Base-by-base conservation (phyloP, 1,284 basidiomycete genomes). In the Gymnopus androsaceus region DNA sequence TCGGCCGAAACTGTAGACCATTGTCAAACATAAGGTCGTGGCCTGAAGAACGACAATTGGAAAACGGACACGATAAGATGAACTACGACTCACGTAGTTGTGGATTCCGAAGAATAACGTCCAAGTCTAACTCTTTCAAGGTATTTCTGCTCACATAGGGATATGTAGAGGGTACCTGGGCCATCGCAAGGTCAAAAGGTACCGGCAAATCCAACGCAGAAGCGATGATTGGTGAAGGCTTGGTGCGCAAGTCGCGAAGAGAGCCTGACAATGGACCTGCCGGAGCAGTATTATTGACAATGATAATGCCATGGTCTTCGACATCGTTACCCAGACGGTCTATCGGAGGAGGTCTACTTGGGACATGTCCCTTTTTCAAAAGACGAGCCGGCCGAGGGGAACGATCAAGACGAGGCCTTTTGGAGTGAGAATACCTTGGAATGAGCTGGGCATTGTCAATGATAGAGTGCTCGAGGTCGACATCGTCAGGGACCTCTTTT, bases 1-100 rank as follows among this genome's bases (percentile, higher is more conserved):
- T 85, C 8, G 89, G 83, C 57, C 88, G 81, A 69, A 90, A 90
- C 68, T 88, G 87, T 11, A 89, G 75, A 14, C 84, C 83, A 33
- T 87, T 79, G 63, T 92, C 94, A 65, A 96, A 96, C 59, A 96
- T 83, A 60, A 96, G 81, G 72, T 97, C 94, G 69, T 97, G 94
- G 41, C 94, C 89, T 88, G 61, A 33, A 60, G 30, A 55, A 15
- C 46, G 59, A 50, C 53, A 59, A 38, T 5, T 42, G 59, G 54
- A 25, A 46, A 58, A 54, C 50, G 62, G 14, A 57, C 40, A 62
- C 54, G 66, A 64, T 42, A 58, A 62, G 52, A 25, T 17, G 12
- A 49, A 55, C 6, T 37, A 49, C 23, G 51, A 85, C 88, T 74
- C 71, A 91, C 89, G 88, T 59, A 97, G 86, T 70, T 95, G 93